Evolutionary conservation across 2,329 filamentous ascomycete genomes (phyloP).

Genomic region (Dothistroma pini): DNA sequence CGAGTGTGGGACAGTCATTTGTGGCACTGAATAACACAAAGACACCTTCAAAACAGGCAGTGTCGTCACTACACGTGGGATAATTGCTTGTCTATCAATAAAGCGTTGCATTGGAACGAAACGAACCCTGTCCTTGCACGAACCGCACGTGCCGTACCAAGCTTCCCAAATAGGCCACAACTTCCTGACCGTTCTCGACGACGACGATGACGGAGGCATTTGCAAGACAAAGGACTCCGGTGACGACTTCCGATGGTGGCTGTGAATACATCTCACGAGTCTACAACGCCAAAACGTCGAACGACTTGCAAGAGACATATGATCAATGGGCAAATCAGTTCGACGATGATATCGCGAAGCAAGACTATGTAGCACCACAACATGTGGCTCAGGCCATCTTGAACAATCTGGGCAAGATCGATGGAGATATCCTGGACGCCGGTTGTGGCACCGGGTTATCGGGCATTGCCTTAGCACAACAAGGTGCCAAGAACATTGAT

Average conservation of each 20-base stretch:
- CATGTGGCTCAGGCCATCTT: slow-evolving; percentile 14
- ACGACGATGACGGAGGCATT: background rate
- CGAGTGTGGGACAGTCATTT: background rate
- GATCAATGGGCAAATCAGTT: slow-evolving; percentile 48
- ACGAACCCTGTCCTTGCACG: background rate
- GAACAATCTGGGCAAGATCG: slow-evolving; percentile 12
- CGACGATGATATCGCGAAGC: slow-evolving; percentile 40
- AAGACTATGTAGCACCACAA: slow-evolving; percentile 42
- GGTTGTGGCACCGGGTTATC: slow-evolving; percentile 56
- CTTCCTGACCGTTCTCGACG: background rate
- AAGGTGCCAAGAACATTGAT: slow-evolving; percentile 47
- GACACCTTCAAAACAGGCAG: background rate
- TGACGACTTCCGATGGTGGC: background rate
- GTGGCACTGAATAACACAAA: background rate
- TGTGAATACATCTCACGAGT: background rate
- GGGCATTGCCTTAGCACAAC: slow-evolving; percentile 45
- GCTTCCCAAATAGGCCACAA: background rate
- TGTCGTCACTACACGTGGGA: background rate
- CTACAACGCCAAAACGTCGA: slow-evolving; percentile 12
- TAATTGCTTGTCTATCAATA: background rate
- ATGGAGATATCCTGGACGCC: slow-evolving; percentile 44
- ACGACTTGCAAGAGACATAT: slow-evolving; percentile 37
- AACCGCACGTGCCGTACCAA: background rate
- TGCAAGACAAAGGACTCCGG: background rate
- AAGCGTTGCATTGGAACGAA: background rate